Conservation (phyloP, 2,329 filamentous ascomycete genomes). For the Aspergillus sp. region DNA sequence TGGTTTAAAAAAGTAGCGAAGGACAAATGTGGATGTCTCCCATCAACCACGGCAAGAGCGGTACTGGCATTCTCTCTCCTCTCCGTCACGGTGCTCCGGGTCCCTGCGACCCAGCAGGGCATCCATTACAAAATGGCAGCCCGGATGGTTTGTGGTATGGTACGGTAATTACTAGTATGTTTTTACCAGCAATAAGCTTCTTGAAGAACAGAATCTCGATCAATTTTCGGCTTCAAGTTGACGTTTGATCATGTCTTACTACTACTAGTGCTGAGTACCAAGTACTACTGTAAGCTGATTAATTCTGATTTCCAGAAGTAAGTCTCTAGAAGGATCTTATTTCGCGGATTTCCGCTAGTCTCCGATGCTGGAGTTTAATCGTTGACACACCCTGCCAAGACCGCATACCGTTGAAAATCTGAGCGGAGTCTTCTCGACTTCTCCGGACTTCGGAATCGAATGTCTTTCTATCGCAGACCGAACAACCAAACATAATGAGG, state of each 20-base stretch:
- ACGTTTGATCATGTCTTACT: too few relatives aligned
- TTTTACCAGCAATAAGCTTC: constrained; percentile 8
- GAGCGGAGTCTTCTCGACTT: background rate
- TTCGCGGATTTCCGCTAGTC: background rate
- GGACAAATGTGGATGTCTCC: constrained; percentile 1
- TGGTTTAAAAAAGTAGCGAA: background rate
- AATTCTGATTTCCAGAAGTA: background rate
- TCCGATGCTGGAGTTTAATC: background rate
- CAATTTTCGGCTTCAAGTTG: background rate
- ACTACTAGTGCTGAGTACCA: too few relatives aligned
- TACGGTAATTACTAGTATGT: constrained; percentile 9
- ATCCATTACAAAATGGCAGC: background rate
- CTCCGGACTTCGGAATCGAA: background rate
- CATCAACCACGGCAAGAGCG: constrained; percentile 4
- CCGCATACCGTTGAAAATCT: background rate
- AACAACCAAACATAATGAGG: background rate
- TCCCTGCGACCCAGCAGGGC: background rate
- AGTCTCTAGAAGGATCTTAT: background rate
- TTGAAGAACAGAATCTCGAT: background rate
- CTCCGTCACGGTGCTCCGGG: background rate
- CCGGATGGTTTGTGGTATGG: background rate
- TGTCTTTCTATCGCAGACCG: background rate
- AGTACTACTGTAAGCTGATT: background rate
- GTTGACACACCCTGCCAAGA: background rate
- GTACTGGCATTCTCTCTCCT: background rate